These are phyloP conservation scores for Lactifluus pinguis DNA, from an alignment of 768 basidiomycete species.

Conservation along the genomic window DNA sequence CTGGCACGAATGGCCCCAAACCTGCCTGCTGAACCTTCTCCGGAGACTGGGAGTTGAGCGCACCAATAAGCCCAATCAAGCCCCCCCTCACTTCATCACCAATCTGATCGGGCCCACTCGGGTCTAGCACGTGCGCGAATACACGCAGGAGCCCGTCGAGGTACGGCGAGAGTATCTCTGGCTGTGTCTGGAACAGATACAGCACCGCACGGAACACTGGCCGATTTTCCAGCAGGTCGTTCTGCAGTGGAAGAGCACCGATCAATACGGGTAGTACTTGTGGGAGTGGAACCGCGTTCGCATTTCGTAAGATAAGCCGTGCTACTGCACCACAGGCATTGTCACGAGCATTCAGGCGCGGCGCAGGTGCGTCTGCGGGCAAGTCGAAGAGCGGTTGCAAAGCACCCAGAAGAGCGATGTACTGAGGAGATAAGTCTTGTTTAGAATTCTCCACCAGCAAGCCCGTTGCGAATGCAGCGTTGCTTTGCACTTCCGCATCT, in stretches of 20 bases:
- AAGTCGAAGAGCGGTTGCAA: slow-evolving; percentile 77
- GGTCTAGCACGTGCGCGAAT: slow-evolving; percentile 78
- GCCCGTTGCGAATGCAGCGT: slow-evolving; percentile 91
- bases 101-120: slow-evolving; percentile 63
- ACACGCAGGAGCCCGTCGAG: slow-evolving; percentile 72
- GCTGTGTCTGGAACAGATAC: slow-evolving; percentile 73
- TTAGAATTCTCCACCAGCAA: slow-evolving; percentile 83
- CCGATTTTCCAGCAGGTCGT: slow-evolving; percentile 85
- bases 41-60: slow-evolving; percentile 67
- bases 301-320: slow-evolving; percentile 77
- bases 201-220: slow-evolving; percentile 86
- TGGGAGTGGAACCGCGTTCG: slow-evolving; percentile 73
- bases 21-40: slow-evolving; percentile 77
- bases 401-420: slow-evolving; percentile 63
- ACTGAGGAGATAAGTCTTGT: slow-evolving; percentile 74
- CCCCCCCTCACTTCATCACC: slow-evolving; percentile 70
- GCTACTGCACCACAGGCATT: slow-evolving; percentile 94
- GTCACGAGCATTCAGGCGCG: slow-evolving; percentile 80
- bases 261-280: slow-evolving; percentile 85
- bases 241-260: slow-evolving; percentile 72
- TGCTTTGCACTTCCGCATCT: slow-evolving; percentile 92
- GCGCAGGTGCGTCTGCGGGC: slow-evolving; percentile 48
- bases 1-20: slow-evolving; percentile 44
- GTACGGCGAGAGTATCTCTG: slow-evolving; percentile 58
- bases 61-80: slow-evolving; percentile 62